These are phyloP conservation scores for Microcera coccophila DNA, from an alignment of 2,329 filamentous ascomycete species.

Conservation along the genomic window DNA sequence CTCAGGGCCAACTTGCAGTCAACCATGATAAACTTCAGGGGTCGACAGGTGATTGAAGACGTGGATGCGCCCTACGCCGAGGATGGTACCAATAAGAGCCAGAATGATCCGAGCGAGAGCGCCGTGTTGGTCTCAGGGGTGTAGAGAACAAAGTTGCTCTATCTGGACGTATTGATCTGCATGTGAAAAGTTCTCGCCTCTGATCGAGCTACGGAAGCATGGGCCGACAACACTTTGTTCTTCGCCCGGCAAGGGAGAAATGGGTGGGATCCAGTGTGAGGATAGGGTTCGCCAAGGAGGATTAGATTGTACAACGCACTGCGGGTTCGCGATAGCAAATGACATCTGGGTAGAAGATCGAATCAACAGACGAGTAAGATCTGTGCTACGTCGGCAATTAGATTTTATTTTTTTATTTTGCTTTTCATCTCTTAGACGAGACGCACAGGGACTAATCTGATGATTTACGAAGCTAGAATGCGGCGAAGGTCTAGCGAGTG, in stretches of 20 bases:
- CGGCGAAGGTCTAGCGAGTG: conserved; percentile 8
- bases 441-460: conserved; percentile 7
- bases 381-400: conserved; percentile 2
- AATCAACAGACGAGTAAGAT: conserved; percentile 3
- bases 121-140: conserved; percentile 35
- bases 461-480: too few species aligned
- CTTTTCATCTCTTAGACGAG: too few species aligned
- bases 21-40: conserved; percentile 43
- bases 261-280: too few species aligned
- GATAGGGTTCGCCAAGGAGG: neutral
- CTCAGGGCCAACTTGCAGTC: conserved; percentile 42
- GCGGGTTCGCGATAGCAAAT: too few species aligned
- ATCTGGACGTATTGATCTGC: neutral
- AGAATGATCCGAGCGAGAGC: conserved; percentile 31
- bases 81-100: conserved; percentile 7
- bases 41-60: conserved; percentile 47
- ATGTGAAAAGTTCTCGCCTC: neutral
- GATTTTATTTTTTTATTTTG: too few species aligned
- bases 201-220: neutral
- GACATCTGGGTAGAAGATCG: too few species aligned
- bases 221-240: neutral
- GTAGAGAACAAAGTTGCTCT: neutral
- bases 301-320: too few species aligned
- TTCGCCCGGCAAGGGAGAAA: too few species aligned
- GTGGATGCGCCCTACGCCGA: conserved; percentile 37